Evolutionary conservation across 2,329 filamentous ascomycete species (phyloP), one percentile per base, ranked within the genome.

Genomic region (Fusarium verticillioides): DNA sequence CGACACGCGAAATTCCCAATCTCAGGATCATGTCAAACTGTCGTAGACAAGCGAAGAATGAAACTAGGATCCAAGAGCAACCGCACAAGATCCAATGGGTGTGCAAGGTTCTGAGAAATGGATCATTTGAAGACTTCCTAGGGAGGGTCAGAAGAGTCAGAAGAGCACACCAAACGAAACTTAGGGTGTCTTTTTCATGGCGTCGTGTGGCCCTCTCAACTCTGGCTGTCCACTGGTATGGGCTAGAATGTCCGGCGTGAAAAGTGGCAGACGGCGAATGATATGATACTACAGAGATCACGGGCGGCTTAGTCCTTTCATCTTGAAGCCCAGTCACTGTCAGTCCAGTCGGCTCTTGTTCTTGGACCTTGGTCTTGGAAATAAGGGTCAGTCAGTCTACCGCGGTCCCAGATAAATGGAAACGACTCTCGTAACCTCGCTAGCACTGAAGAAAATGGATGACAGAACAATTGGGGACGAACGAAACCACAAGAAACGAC

Each of bases 131-230:
- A 57, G 49, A 49, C 52, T 58, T 53, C 32, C 54, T 36, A 62
- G 60, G 60, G 67, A 72, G 67, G 75, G 75, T 76, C 73, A 75
- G 59, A 67, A 72, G 73, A 74, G 71, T 74, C 73, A 75, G 72
- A 69, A 75, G 73, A 72, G 47, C 63, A 69, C 69, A 62, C 69
- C 53, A 50, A 61, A 65, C 53, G 39, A 72, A 73, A 66, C 73
- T 71, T 74, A 76, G 59, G 64, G 69, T 63, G 61, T 46, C 57
- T 62, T 59, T 63, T 53, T 34, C 66, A 50, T 58, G 64, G 72
- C 74, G 66, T 74, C 59, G 58, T 73, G 72, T 75, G 72, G 71
- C 56, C 61, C 65, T 70, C 72, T 60, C 52, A 60, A 57, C 70
- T 73, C 61, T 75, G 71, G 70, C 68, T 74, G 54, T 23, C 40